A percentile compares a stretch with the other conserved stretches of the same genome.
These are phyloP conservation scores for Tricharina praecox DNA, from an alignment of 495 filamentous ascomycete species.

Conservation along the genomic window DNA sequence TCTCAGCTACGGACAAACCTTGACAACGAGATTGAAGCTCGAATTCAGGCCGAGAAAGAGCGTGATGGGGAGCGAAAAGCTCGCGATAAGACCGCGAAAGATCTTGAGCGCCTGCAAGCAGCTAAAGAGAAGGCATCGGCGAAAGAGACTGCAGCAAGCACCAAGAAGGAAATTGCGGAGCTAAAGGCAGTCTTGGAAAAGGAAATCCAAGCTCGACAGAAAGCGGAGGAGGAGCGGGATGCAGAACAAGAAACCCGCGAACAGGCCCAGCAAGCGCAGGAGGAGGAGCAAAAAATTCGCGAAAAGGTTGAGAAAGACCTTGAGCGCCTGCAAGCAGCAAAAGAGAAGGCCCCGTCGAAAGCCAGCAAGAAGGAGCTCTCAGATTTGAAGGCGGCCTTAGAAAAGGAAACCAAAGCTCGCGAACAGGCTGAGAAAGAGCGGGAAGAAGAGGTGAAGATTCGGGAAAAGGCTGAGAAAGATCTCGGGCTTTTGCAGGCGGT, in stretches of 20 bases:
- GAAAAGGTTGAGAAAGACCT: conserved; percentile 59
- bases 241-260: conserved; percentile 42
- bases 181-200: conserved; percentile 51
- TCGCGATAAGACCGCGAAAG: no score
- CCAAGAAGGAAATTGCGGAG: conserved; percentile 29
- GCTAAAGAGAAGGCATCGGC: conserved; percentile 68
- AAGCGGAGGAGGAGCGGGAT: conserved; percentile 56
- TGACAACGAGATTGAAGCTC: not conserved
- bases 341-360: conserved; percentile 19
- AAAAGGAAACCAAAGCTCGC: conserved; percentile 28
- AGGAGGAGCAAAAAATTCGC: conserved; percentile 67
- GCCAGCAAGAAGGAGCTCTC: conserved; percentile 12
- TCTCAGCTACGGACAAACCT: not conserved
- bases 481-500: no score
- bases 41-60: conserved; percentile 5
- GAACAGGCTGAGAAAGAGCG: conserved; percentile 13
- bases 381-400: conserved; percentile 3
- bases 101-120: conserved; percentile 81
- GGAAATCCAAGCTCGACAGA: conserved; percentile 76
- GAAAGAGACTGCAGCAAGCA: conserved; percentile 39
- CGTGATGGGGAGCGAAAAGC: no score
- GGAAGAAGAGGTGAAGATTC: conserved; percentile 24
- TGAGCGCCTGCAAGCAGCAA: no score
- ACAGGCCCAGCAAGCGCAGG: conserved; percentile 48
- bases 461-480: conserved; percentile 16